Conservation (phyloP, 768 basidiomycete genomes). For the Neoboletus brunneissimus region DNA sequence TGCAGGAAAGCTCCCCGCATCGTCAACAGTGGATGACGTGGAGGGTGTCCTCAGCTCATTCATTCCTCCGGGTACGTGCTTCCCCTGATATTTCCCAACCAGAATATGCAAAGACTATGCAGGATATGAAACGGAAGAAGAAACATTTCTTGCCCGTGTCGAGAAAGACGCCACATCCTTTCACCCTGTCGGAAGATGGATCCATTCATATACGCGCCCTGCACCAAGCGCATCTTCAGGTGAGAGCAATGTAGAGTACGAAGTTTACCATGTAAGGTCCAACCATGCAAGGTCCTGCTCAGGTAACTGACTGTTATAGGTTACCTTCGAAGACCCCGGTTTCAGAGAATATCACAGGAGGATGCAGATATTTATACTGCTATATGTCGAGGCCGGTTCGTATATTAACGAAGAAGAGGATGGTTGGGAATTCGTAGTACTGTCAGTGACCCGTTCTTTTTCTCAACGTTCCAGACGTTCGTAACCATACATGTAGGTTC, state of each 20-base stretch:
- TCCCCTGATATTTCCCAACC: neutral
- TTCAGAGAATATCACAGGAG: constrained; percentile 88
- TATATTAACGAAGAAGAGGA: constrained; percentile 95
- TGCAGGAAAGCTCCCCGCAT: constrained; percentile 60
- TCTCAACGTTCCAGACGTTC: neutral
- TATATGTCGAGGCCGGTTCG: constrained; percentile 94
- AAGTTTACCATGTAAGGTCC: constrained; percentile 82
- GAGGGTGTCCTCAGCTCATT: constrained; percentile 72
- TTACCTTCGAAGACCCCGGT: constrained; percentile 80
- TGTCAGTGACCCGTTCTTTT: constrained; percentile 51
- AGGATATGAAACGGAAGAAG: constrained; percentile 72
- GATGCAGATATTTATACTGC: constrained; percentile 92
- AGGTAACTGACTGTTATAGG: constrained; percentile 41
- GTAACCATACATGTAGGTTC: constrained; percentile 48
- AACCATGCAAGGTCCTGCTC: neutral
- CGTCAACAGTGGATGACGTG: constrained; percentile 81
- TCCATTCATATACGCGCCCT: constrained; percentile 74
- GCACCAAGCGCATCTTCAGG: constrained; percentile 41
- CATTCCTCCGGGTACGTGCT: constrained; percentile 62
- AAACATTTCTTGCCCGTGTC: constrained; percentile 64
- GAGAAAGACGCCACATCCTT: constrained; percentile 78
- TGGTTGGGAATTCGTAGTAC: constrained; percentile 85
- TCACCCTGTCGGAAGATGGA: constrained; percentile 69
- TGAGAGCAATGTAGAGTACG: constrained; percentile 68
- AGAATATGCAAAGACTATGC: neutral